These are phyloP conservation scores for Exophiala sp. DNA, from an alignment of 2,329 filamentous ascomycete species.

Conservation along the genomic window DNA sequence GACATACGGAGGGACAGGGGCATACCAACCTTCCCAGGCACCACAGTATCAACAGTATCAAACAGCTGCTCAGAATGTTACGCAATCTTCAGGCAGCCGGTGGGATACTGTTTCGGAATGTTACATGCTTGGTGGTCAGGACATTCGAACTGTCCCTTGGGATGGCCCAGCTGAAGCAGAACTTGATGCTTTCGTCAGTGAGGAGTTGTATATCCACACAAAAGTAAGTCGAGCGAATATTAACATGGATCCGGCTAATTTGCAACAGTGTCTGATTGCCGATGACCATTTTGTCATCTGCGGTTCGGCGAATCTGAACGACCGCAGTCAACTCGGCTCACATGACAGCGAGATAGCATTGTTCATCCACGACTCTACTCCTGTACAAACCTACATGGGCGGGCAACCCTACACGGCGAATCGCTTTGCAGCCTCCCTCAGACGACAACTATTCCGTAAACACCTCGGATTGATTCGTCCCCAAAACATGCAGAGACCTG, in stretches of 20 bases:
- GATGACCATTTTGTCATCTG: conserved; percentile 84
- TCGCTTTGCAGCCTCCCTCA: conserved; percentile 76
- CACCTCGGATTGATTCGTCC: conserved; percentile 77
- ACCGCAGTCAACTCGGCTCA: conserved; percentile 79
- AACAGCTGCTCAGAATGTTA: conserved; percentile 56
- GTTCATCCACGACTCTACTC: conserved; percentile 78
- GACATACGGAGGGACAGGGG: conserved; percentile 34
- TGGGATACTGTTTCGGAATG: conserved; percentile 76
- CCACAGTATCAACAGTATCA: conserved; percentile 67
- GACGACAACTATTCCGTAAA: conserved; percentile 83
- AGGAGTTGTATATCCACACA: conserved; percentile 60
- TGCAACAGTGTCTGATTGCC: conserved; percentile 61
- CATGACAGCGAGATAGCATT: conserved; percentile 91
- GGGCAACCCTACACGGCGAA: conserved; percentile 73
- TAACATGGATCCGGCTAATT: conserved; percentile 19
- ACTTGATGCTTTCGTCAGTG: conserved; percentile 60
- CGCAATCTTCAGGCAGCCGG: conserved; percentile 49
- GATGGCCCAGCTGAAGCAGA: conserved; percentile 53
- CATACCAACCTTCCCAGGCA: conserved; percentile 14
- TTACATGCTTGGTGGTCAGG: conserved; percentile 76
- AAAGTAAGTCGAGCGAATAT: conserved; percentile 38
- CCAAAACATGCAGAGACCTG: conserved; percentile 62
- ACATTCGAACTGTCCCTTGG: conserved; percentile 64
- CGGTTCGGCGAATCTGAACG: conserved; percentile 87
- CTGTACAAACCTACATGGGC: conserved; percentile 70